Conservation (phyloP, 805 yeast genomes). For the Ogataea kodamae region DNA sequence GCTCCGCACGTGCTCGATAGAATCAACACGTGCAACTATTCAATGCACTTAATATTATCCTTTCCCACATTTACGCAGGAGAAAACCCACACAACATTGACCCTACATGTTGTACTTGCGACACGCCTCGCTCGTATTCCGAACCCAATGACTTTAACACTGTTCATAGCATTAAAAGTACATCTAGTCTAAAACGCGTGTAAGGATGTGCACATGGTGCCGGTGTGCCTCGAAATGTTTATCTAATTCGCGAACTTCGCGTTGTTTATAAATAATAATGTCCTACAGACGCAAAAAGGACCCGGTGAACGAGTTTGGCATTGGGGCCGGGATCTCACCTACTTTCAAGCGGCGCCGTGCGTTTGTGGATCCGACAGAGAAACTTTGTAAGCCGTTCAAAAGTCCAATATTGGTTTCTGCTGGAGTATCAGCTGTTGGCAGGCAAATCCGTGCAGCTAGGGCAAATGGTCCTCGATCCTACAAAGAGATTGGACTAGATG, state of each 20-base stretch:
- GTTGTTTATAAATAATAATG: slow-evolving; percentile 8
- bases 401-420: slow-evolving; percentile 48
- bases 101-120: too few relatives aligned
- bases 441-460: slow-evolving; percentile 28
- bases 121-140: too few relatives aligned
- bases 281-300: slow-evolving; percentile 8
- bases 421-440: slow-evolving; percentile 13
- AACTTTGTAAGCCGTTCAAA: slow-evolving; percentile 64
- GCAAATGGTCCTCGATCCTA: slow-evolving; percentile 38
- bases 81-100: too few relatives aligned
- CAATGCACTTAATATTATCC: too few relatives aligned
- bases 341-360: slow-evolving; percentile 53
- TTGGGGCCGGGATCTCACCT: slow-evolving; percentile 66
- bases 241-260: slow-evolving; percentile 2
- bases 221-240: too few relatives aligned
- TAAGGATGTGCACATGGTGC: too few relatives aligned
- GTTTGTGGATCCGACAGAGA: slow-evolving; percentile 46
- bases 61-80: too few relatives aligned
- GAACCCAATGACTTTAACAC: too few relatives aligned
- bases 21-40: too few relatives aligned
- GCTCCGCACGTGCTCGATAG: too few relatives aligned
- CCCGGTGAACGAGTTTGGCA: slow-evolving; percentile 47
- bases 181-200: too few relatives aligned
- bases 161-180: too few relatives aligned
- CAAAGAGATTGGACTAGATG: slow-evolving; percentile 35